Evolutionary conservation across 768 basidiomycete genomes (phyloP).

Genomic region (Paxillus rubicundulus): DNA sequence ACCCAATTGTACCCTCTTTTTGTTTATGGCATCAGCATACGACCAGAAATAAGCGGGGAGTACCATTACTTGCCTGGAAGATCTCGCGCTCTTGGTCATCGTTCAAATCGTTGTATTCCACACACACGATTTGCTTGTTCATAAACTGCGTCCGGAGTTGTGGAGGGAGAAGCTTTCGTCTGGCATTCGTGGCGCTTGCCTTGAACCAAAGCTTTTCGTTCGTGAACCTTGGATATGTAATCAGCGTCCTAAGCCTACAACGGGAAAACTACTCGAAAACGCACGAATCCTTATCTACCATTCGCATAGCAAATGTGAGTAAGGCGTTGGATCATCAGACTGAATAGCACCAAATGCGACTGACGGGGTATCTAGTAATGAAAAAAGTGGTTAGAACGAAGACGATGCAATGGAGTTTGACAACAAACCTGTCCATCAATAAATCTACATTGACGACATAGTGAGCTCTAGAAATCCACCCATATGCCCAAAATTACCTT

Average conservation of each 20-base stretch:
- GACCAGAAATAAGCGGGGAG: neutral
- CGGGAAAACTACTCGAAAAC: constrained; percentile 7
- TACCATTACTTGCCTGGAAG: constrained; percentile 44
- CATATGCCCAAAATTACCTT: constrained; percentile 36
- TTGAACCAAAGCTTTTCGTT: constrained; percentile 40
- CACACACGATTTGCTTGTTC: constrained; percentile 48
- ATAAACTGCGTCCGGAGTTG: constrained; percentile 37
- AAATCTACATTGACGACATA: constrained; percentile 39
- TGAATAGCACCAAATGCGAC: constrained; percentile 9
- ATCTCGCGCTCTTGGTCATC: constrained; percentile 63
- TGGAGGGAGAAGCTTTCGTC: constrained; percentile 33
- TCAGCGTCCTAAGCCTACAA: neutral
- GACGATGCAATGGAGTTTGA: neutral
- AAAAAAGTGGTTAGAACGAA: constrained; percentile 3
- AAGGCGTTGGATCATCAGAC: neutral
- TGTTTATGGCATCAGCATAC: neutral
- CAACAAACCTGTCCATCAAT: constrained; percentile 52
- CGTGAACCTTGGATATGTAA: constrained; percentile 19
- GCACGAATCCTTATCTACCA: constrained; percentile 41
- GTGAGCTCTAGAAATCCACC: neutral
- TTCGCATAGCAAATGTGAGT: constrained; percentile 4
- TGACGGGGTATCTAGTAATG: constrained; percentile 42
- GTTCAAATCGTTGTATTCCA: constrained; percentile 51
- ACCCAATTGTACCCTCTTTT: constrained; percentile 51
- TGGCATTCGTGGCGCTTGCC: constrained; percentile 15